These are phyloP conservation scores for Citrus mangshanensis DNA, from an alignment of 345 rosid species.

Conservation along the genomic window DNA sequence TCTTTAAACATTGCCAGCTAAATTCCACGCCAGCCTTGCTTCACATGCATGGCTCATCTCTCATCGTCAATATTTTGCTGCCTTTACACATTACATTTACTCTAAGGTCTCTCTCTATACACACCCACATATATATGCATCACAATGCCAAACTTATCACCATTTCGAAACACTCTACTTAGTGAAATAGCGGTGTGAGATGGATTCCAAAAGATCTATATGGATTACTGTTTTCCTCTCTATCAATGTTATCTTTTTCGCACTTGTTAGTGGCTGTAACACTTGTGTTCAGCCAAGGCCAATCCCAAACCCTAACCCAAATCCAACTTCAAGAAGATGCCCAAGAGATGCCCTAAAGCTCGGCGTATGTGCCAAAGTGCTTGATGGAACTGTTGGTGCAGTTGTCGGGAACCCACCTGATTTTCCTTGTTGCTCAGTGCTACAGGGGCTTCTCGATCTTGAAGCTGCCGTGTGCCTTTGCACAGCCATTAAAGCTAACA, in stretches of 20 bases:
- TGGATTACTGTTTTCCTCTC: conserved; percentile 33
- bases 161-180: neutral
- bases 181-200: conserved; percentile 2
- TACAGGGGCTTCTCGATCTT: conserved; percentile 56
- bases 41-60: conserved; percentile 11
- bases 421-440: conserved; percentile 60
- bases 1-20: neutral
- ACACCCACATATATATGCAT: neutral
- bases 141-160: neutral
- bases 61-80: neutral
- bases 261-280: conserved; percentile 43
- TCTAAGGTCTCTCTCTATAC: neutral
- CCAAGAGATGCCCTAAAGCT: conserved; percentile 61
- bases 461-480: conserved; percentile 72
- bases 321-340: conserved; percentile 36
- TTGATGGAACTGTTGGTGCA: conserved; percentile 41
- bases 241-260: conserved; percentile 31
- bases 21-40: conserved; percentile 7
- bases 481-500: conserved; percentile 71
- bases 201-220: conserved; percentile 35
- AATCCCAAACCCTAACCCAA: conserved; percentile 40
- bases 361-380: conserved; percentile 61
- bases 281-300: conserved; percentile 47
- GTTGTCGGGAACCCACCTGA: conserved; percentile 60
- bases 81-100: neutral